A percentile compares a stretch with the other conserved stretches of the same genome.
Evolutionary conservation across 179 eudicot species (phyloP).

Genomic region (Corrigiola litoralis): DNA sequence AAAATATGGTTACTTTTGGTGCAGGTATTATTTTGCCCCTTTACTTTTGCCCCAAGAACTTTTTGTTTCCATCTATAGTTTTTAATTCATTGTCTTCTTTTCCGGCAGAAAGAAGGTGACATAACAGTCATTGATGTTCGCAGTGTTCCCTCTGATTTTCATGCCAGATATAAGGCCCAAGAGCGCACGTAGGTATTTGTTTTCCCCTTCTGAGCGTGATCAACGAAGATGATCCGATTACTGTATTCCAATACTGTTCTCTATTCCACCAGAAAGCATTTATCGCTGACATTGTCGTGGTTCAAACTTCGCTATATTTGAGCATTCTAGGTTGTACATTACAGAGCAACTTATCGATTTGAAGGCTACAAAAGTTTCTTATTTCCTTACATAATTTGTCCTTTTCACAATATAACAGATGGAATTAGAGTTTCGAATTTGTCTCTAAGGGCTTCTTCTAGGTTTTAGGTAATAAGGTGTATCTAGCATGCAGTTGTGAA

Average conservation of each 20-base stretch:
- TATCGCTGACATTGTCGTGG: too few species aligned
- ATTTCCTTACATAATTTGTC: background rate
- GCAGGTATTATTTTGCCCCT: background rate
- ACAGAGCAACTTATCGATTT: too few species aligned
- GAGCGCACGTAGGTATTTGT: constrained; percentile 95
- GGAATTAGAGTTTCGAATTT: background rate
- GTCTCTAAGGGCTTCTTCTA: background rate
- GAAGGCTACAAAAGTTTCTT: too few species aligned
- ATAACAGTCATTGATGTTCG: constrained; percentile 68
- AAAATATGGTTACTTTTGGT: too few species aligned
- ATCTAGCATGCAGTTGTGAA: background rate
- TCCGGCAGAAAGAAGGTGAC: constrained; percentile 78
- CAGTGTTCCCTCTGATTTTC: constrained; percentile 73
- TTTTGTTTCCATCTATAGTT: background rate
- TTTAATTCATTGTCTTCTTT: constrained; percentile 1
- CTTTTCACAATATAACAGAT: background rate
- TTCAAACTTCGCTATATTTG: too few species aligned
- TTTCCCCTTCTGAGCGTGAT: too few species aligned
- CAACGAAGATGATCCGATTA: too few species aligned
- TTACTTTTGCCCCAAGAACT: background rate
- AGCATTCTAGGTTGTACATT: too few species aligned
- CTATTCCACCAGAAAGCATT: too few species aligned
- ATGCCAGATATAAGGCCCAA: constrained; percentile 88
- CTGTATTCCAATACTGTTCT: too few species aligned
- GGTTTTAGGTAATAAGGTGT: background rate